phyloP scores from a whole-genome alignment of 345 rosid species.

The Camelina sativa region DNA sequence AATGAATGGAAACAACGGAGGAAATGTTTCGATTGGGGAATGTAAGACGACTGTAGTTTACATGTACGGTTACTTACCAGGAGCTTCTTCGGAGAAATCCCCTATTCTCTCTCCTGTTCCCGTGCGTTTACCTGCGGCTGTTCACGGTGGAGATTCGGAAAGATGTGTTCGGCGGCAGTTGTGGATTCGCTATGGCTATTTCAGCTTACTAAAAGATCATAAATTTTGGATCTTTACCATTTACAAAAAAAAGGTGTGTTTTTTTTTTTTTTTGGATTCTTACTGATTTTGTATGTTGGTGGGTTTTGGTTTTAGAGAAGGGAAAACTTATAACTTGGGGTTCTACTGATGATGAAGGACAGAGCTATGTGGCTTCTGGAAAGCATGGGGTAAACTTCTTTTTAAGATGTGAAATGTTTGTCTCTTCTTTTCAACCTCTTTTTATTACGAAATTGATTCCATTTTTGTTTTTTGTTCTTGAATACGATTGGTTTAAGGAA shows the following conservation, averaged over 20 bases:
- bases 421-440: constrained; percentile 22
- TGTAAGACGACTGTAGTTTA: constrained; percentile 49
- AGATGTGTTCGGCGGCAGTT: constrained; percentile 81
- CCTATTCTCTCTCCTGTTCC: constrained; percentile 58
- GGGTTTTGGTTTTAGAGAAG: constrained; percentile 44
- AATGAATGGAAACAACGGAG: constrained; percentile 43
- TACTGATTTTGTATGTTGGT: constrained; percentile 2
- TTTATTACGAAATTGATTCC: constrained; percentile 36
- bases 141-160: constrained; percentile 59
- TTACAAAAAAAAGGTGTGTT: not conserved
- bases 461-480: constrained; percentile 20
- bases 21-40: constrained; percentile 44
- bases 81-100: constrained; percentile 64
- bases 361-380: constrained; percentile 71
- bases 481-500: constrained; percentile 52
- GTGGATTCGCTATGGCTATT: constrained; percentile 86
- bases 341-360: constrained; percentile 74
- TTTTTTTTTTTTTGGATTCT: not conserved
- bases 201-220: constrained; percentile 49
- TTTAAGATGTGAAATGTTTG: constrained; percentile 23
- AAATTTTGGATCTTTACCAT: not conserved
- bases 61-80: constrained; percentile 86
- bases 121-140: constrained; percentile 43
- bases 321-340: constrained; percentile 93
- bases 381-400: constrained; percentile 75